Base-by-base conservation (phyloP, 2,329 filamentous ascomycete genomes). In the Beauveria medogensis region DNA sequence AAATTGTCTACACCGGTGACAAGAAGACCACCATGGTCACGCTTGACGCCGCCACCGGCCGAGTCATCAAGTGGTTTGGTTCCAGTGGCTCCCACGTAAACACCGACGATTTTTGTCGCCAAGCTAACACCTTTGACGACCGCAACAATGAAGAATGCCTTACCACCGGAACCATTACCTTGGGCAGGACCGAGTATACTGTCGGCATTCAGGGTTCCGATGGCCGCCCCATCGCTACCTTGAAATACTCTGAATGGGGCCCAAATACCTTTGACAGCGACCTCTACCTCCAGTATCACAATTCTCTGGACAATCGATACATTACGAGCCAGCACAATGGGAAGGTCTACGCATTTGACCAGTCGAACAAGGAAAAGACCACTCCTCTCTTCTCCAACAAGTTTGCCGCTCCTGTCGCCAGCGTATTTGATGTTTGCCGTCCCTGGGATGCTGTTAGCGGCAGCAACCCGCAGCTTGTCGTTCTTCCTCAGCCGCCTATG, bases 231-330 rank as follows among this genome's bases (percentile, higher is more conserved):
- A 88, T 99, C 64, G 96, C 92, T 69, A 96, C 91, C 0, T 84
- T 99, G 66, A 92, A 86, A 65, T 99, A 95, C 70, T 89, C 91
- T 12, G 94, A 99, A 72, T 99, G 94, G 94, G 87, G 86, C 0
- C 90, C 92, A 16, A 99, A 99, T 73, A 95, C 89, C 62, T 90
- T 87, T 63, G 93, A 99, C 73, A 84, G 84, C 64, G 94, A 99
- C 71, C 84, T 99, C 7, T 87, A 91, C 68, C 84, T 84, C 55
- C 91, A 97, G 70, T 94, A 97, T 69, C 83, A 82, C 16, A 76
- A 80, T 12, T 91, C 92, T 0, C 87, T 92, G 70, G 92, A 97
- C 71, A 87, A 90, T 66, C 89, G 89, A 63, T 97, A 97, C 74
- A 88, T 97, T 55, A 93, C 93, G 66, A 91, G 88, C 65, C 86